Evolutionary conservation across 208 protist genomes (phyloP).

Genomic region (Acanthamoeba quina): DNA sequence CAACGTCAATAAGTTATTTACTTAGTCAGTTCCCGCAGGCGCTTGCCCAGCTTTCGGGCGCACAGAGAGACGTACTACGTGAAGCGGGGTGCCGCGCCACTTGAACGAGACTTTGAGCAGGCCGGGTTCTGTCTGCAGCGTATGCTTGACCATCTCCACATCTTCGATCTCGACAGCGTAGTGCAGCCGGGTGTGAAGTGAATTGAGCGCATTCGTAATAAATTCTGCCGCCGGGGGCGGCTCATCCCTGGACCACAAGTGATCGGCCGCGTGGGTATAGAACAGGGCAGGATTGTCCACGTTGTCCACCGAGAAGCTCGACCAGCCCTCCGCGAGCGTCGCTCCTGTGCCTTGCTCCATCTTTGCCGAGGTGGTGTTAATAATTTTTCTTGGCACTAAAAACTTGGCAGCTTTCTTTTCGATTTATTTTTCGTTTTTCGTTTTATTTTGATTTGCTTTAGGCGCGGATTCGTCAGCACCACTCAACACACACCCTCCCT

Average conservation of each 20-base stretch:
- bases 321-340: too few relatives aligned
- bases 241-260: not conserved
- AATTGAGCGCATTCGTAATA: not conserved
- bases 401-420: not conserved
- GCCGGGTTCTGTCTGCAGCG: not conserved
- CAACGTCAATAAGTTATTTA: too few relatives aligned
- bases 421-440: not conserved
- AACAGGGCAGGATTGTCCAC: not conserved
- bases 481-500: too few relatives aligned
- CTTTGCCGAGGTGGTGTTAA: not conserved
- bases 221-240: not conserved
- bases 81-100: conserved; percentile 21
- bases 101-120: conserved; percentile 1
- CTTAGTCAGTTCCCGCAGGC: too few relatives aligned
- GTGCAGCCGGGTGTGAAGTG: conserved; percentile 12
- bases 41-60: not conserved
- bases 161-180: conserved; percentile 43
- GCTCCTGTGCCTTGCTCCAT: not conserved
- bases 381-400: not conserved
- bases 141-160: conserved; percentile 3
- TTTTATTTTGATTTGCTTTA: not conserved
- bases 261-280: conserved; percentile 5
- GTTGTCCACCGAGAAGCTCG: not conserved
- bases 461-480: too few relatives aligned
- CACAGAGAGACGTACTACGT: not conserved